Evolutionary conservation across 2,329 filamentous ascomycete genomes (phyloP).

Genomic region (Aspergillus eucalypticola): DNA sequence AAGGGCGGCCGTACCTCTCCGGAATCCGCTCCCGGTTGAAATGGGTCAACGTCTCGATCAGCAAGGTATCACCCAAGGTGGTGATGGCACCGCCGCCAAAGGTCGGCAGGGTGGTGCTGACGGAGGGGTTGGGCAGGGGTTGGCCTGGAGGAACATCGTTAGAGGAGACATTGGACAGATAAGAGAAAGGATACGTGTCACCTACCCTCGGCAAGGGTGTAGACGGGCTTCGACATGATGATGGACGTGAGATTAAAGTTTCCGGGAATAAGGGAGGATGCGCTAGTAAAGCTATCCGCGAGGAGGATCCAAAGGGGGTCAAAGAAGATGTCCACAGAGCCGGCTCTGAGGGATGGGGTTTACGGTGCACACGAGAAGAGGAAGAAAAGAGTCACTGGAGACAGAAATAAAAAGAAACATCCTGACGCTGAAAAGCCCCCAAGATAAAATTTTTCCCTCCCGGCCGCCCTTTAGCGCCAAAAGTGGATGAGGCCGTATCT

Average conservation of each 20-base stretch:
- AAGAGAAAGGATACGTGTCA: not conserved
- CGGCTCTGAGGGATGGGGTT: not conserved
- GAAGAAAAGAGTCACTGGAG: not conserved
- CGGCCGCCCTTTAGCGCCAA: not conserved
- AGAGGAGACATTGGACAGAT: not conserved
- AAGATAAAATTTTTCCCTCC: not conserved
- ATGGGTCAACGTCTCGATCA: conserved; percentile 8
- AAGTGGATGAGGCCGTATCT: conserved; percentile 7
- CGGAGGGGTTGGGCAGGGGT: not conserved
- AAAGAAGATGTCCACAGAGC: not conserved
- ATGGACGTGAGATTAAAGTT: not conserved
- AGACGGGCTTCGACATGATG: conserved; percentile 8
- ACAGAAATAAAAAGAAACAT: not conserved
- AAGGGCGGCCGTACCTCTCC: not conserved
- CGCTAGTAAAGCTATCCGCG: not conserved
- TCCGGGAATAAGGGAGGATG: not conserved
- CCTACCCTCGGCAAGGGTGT: conserved; percentile 8
- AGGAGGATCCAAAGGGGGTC: not conserved
- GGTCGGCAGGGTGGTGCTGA: conserved; percentile 10
- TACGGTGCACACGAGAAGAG: not conserved
- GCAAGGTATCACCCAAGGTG: conserved; percentile 6
- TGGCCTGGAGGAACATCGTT: not conserved
- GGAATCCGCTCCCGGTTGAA: conserved; percentile 9
- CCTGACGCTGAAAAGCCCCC: not conserved
- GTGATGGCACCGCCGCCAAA: conserved; percentile 7